Evolutionary conservation across 169 alveolate genomes (phyloP).

Genomic region (Plasmodium chabaudi): DNA sequence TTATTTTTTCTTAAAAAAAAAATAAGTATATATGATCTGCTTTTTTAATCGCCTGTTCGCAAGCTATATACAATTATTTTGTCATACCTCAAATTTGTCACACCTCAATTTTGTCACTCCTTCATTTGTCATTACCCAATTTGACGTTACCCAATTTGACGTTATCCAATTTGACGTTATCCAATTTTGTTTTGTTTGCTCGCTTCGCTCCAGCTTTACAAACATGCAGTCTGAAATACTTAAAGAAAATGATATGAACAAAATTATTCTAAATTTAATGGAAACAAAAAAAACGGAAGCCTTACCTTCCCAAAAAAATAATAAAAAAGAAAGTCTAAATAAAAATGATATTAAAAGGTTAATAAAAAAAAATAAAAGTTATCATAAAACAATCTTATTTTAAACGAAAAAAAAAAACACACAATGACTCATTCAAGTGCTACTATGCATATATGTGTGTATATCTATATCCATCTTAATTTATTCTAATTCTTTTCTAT

Average conservation of each 20-base stretch:
- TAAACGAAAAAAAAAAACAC: not conserved
- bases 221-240: slow-evolving; percentile 18
- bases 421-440: not conserved
- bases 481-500: slow-evolving; percentile 5
- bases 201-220: not conserved
- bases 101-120: too few species aligned
- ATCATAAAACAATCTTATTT: slow-evolving; percentile 2
- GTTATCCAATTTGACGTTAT: too few species aligned
- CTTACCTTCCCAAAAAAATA: slow-evolving; percentile 4
- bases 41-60: too few species aligned
- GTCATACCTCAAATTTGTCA: too few species aligned
- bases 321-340: slow-evolving; percentile 7
- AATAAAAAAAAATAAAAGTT: not conserved
- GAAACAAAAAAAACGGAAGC: slow-evolving; percentile 22
- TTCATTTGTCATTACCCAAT: too few species aligned
- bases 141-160: too few species aligned
- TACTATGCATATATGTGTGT: not conserved
- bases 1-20: too few species aligned
- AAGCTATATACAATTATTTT: too few species aligned
- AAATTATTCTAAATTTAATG: slow-evolving; percentile 40
- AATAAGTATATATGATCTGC: too few species aligned
- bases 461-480: slow-evolving; percentile 6
- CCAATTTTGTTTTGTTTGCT: too few species aligned
- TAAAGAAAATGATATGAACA: slow-evolving; percentile 41
- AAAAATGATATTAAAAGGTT: slow-evolving; percentile 53